Evolutionary conservation across 2,329 filamentous ascomycete genomes (phyloP).

Genomic region (Curvularia sp.): DNA sequence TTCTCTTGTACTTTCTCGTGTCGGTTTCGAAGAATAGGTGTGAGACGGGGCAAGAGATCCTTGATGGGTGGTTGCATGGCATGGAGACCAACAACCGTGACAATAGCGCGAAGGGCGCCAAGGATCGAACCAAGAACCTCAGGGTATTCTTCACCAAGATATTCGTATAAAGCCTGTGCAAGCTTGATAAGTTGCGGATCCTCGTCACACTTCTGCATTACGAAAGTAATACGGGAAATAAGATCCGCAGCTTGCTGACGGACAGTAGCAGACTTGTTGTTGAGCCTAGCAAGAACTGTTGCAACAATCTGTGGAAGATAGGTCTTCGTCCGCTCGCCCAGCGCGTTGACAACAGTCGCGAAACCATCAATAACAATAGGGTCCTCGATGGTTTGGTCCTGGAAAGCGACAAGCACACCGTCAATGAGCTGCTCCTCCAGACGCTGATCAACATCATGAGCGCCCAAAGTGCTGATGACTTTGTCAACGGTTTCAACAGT

Average conservation of each 20-base stretch:
- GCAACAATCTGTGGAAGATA: conserved; percentile 97
- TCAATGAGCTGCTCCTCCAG: conserved; percentile 94
- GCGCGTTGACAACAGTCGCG: conserved; percentile 93
- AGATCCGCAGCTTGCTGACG: conserved; percentile 96
- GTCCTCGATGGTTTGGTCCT: conserved; percentile 97
- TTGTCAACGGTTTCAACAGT: conserved; percentile 98
- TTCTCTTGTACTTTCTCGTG: conserved; percentile 99
- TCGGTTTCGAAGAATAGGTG: conserved; percentile 96
- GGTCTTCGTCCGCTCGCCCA: conserved; percentile 92
- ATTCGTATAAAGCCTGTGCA: conserved; percentile 94
- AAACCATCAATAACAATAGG: conserved; percentile 97
- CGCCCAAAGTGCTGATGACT: conserved; percentile 88
- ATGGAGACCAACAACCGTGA: conserved; percentile 96
- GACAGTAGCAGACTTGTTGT: conserved; percentile 97
- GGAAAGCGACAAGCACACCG: conserved; percentile 93
- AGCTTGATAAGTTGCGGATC: conserved; percentile 96
- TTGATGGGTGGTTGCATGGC: conserved; percentile 99
- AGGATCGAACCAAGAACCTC: conserved; percentile 97
- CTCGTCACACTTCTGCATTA: conserved; percentile 98
- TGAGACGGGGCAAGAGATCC: conserved; percentile 91
- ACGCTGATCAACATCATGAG: conserved; percentile 90
- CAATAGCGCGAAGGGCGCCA: conserved; percentile 91
- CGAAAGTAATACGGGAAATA: conserved; percentile 95
- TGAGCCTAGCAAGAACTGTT: conserved; percentile 93
- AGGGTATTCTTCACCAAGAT: conserved; percentile 97